Conservation (phyloP, 805 yeast genomes). For the Jamesozyma hellenica region DNA sequence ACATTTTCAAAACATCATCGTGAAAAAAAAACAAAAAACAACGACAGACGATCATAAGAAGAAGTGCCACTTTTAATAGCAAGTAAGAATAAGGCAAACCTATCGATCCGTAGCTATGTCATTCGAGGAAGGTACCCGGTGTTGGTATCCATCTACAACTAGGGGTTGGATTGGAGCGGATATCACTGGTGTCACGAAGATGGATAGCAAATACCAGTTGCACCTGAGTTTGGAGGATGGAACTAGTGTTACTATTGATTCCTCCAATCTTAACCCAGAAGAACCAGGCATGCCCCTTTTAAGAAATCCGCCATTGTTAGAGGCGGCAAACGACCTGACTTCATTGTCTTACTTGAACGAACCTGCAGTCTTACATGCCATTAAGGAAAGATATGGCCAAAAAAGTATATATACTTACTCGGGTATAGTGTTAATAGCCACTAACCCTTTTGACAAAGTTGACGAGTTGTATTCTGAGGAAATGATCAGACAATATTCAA, state of each 20-base stretch:
- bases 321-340: slow-evolving; percentile 90
- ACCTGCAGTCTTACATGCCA: slow-evolving; percentile 93
- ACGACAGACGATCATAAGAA: too few relatives aligned
- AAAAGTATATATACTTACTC: slow-evolving; percentile 89
- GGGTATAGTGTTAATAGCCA: slow-evolving; percentile 93
- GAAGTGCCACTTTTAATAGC: too few relatives aligned
- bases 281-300: slow-evolving; percentile 24
- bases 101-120: slow-evolving; percentile 17
- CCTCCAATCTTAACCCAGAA: neutral
- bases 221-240: slow-evolving; percentile 46
- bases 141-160: slow-evolving; percentile 66
- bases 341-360: slow-evolving; percentile 86
- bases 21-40: too few relatives aligned
- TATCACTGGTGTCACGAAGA: slow-evolving; percentile 32
- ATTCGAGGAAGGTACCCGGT: slow-evolving; percentile 52
- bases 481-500: slow-evolving; percentile 87
- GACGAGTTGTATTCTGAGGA: slow-evolving; percentile 86
- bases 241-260: slow-evolving; percentile 36
- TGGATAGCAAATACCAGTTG: slow-evolving; percentile 37
- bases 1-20: too few relatives aligned
- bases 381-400: slow-evolving; percentile 76
- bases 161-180: slow-evolving; percentile 69
- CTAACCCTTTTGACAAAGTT: slow-evolving; percentile 87
- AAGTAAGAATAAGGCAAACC: neutral
- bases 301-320: slow-evolving; percentile 85